Conservation (phyloP, 768 basidiomycete species). For the Pseudohyphozyma bogoriensis region DNA sequence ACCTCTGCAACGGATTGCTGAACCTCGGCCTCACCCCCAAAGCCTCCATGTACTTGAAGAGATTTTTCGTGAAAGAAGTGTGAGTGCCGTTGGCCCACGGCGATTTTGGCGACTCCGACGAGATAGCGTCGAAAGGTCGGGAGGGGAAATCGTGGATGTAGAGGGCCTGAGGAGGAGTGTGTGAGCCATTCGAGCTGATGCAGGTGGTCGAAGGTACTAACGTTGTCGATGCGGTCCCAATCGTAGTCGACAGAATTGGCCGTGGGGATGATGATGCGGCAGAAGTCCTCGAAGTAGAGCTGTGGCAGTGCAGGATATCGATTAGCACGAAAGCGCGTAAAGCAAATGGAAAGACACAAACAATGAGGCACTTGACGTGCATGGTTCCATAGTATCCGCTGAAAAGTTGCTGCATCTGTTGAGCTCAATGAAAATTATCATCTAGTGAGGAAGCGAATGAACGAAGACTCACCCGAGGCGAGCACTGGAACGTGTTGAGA, state of each 20-base stretch:
- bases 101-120: not conserved
- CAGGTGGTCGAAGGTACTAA: not conserved
- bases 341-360: not conserved
- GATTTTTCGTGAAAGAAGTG: conserved; percentile 4
- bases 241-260: conserved; percentile 19
- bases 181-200: not conserved
- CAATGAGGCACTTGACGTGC: conserved; percentile 2
- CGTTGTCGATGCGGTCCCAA: conserved; percentile 15
- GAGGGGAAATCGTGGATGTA: conserved; percentile 24
- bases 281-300: conserved; percentile 12
- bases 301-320: not conserved
- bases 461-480: not conserved
- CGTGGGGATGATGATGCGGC: conserved; percentile 21
- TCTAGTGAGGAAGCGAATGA: not conserved
- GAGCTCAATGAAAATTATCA: not conserved
- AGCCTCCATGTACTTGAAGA: conserved; percentile 6
- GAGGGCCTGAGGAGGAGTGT: conserved; percentile 2
- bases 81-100: conserved; percentile 8
- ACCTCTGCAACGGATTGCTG: not conserved
- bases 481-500: not conserved
- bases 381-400: not conserved
- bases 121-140: not conserved
- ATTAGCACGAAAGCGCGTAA: not conserved
- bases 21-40: conserved; percentile 5
- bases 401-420: not conserved